Percentiles rank a stretch among this genome's conserved stretches.
phyloP scores from a whole-genome alignment of 2,329 filamentous ascomycete genomes.

The Penicillium sp. region DNA sequence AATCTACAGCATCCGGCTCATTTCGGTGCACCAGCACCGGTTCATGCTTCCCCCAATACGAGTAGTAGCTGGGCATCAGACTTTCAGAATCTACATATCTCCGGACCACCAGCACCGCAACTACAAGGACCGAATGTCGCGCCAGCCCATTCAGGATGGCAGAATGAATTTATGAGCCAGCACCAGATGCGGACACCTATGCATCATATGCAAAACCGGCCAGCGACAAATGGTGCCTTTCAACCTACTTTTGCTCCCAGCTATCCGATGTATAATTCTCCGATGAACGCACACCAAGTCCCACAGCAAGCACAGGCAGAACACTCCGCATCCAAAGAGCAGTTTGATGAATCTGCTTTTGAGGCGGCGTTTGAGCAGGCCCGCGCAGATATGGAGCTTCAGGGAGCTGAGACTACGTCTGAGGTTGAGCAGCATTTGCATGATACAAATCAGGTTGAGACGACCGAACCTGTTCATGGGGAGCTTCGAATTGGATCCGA shows the following conservation, averaged over 20 bases:
- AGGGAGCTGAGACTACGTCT: conserved; percentile 17
- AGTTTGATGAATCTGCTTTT: conserved; percentile 45
- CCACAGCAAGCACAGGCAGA: conserved; percentile 24
- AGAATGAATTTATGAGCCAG: conserved; percentile 55
- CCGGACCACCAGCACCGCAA: conserved; percentile 43
- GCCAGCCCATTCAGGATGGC: conserved; percentile 49
- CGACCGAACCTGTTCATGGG: conserved; percentile 18
- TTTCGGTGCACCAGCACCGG: conserved; percentile 25
- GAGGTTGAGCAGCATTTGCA: conserved; percentile 12
- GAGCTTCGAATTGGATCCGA: conserved; percentile 43
- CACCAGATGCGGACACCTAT: conserved; percentile 28
- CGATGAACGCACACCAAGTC: conserved; percentile 22
- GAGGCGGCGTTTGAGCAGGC: conserved; percentile 45
- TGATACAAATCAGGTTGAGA: conserved; percentile 18
- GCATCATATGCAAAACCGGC: conserved; percentile 22
- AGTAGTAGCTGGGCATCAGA: conserved; percentile 43
- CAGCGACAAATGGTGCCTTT: conserved; percentile 20
- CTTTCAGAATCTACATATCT: conserved; percentile 45
- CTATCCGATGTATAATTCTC: conserved; percentile 23
- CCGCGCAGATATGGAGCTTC: conserved; percentile 35
- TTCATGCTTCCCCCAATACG: conserved; percentile 22
- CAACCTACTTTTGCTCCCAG: conserved; percentile 29
- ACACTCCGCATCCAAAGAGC: conserved; percentile 25
- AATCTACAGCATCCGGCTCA: conserved; percentile 36
- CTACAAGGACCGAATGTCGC: conserved; percentile 44